Evolutionary conservation across 202 grass and related monocot species (phyloP), one percentile per base, ranked within the genome.

Genomic region (Hordeum pubiflorum): DNA sequence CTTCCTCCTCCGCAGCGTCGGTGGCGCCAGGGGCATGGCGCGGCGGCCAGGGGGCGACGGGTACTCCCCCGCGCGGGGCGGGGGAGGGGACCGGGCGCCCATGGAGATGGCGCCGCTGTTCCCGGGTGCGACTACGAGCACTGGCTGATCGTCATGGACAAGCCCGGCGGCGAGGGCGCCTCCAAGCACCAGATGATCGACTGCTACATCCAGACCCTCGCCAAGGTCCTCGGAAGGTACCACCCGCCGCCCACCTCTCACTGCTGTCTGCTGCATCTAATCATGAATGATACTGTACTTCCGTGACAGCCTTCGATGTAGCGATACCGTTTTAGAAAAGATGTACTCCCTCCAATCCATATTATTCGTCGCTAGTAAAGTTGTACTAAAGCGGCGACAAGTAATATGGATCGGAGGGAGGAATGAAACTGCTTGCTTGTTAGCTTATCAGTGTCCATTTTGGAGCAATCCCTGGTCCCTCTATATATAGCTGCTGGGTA

Each of bases 81-180:
- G 60, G 0, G 3, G 40, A 0, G 40, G 40, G 2, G 88, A 93
- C 75, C 81, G 86, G 26, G 76, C 88, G 41, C 93, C 90, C 9
- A 75, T 79, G 9, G 91, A 97, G 86, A 93, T 93, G 93, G 86
- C 81, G 64, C 93, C 88, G 50, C 86, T 97, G 20, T 97, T 97
- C 62, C 90, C 88, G 0, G 93, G 90, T 97, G 93, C 73, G 89
- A 97, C 85, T 97, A 93, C 58, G 89, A 93, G 84, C 94, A 93
- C 82, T 97, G 94, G 94, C 81, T 97, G n/a, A 97, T 97, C 74
- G 94, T 97, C 9, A 97, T 93, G 94, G 91, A 97, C 83, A 97
- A 97, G 77, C 94, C 89, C 11, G 94, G 94, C 0, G 87, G 90
- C 4, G 89, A 93, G 63, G 82, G 82, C 23, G 91, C 91, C 58